Conservation (phyloP, 2,329 filamentous ascomycete species). For the Aspergillus melleus region DNA sequence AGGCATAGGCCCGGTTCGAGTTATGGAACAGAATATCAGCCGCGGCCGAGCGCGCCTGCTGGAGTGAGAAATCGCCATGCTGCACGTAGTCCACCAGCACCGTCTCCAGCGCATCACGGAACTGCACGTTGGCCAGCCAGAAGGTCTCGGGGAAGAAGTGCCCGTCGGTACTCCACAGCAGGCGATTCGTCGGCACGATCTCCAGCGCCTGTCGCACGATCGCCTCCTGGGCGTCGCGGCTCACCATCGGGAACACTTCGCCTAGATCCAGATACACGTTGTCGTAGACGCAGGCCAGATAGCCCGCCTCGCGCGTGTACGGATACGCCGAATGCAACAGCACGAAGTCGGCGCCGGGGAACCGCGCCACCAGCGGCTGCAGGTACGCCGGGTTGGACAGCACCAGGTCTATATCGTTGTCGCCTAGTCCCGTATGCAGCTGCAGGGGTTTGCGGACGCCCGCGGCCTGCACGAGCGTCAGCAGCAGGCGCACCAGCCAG, state of each 20-base stretch:
- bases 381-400: slow-evolving; percentile 73
- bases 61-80: slow-evolving; percentile 60
- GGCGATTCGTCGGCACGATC: slow-evolving; percentile 70
- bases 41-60: slow-evolving; percentile 64
- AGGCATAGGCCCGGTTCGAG: slow-evolving; percentile 70
- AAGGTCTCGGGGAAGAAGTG: slow-evolving; percentile 79
- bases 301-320: slow-evolving; percentile 74
- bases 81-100: slow-evolving; percentile 68
- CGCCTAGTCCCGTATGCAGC: slow-evolving; percentile 80
- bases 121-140: slow-evolving; percentile 69
- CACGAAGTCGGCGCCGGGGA: slow-evolving; percentile 70
- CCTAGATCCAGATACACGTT: slow-evolving; percentile 84
- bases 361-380: slow-evolving; percentile 70
- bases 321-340: slow-evolving; percentile 80
- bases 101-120: slow-evolving; percentile 67
- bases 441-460: slow-evolving; percentile 69
- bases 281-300: slow-evolving; percentile 72
- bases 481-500: slow-evolving; percentile 64
- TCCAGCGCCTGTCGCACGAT: slow-evolving; percentile 73
- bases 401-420: slow-evolving; percentile 71
- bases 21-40: slow-evolving; percentile 74
- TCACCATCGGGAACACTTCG: slow-evolving; percentile 77
- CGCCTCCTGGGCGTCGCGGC: slow-evolving; percentile 70
- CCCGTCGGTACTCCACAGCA: slow-evolving; percentile 79
- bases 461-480: slow-evolving; percentile 56